Evolutionary conservation across 2,329 filamentous ascomycete species (phyloP).

Genomic region (Sporothrix brunneoviolacea): DNA sequence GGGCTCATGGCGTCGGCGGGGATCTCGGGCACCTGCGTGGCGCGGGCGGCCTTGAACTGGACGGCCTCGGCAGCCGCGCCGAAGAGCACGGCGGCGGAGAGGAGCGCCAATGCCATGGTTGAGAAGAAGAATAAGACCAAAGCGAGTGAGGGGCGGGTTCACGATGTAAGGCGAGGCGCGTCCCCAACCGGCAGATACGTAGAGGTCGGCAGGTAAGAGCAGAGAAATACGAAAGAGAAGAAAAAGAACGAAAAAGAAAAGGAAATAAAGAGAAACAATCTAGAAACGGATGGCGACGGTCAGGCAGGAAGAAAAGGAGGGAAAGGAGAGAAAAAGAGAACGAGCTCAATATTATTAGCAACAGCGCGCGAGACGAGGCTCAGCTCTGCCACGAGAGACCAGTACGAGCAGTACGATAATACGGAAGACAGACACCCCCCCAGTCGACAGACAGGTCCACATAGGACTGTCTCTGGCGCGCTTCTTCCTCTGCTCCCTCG

Average conservation of each 20-base stretch:
- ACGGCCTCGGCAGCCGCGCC: constrained; percentile 11
- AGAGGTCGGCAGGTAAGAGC: not conserved
- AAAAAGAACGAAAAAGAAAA: not conserved
- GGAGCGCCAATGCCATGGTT: constrained; percentile 4
- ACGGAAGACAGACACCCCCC: no score
- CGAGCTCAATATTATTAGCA: not conserved
- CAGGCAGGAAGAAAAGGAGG: not conserved
- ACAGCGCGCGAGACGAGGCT: no score
- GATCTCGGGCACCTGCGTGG: constrained; percentile 1
- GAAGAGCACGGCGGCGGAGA: constrained; percentile 9
- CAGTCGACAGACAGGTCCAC: no score
- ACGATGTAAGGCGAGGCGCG: not conserved
- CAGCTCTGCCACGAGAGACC: no score
- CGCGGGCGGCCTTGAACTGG: not conserved
- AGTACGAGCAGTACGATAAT: no score
- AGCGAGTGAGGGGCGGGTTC: not conserved
- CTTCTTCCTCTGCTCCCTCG: not conserved
- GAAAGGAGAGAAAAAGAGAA: not conserved
- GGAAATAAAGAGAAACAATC: not conserved
- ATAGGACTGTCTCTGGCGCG: no score
- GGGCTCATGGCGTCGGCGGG: constrained; percentile 9
- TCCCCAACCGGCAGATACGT: not conserved
- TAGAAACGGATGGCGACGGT: not conserved
- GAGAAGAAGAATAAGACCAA: not conserved
- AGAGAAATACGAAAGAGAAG: not conserved